A percentile compares a stretch with the other conserved stretches of the same genome.
phyloP scores from a whole-genome alignment of 257 asterid species.

The Solanum sitiens region DNA sequence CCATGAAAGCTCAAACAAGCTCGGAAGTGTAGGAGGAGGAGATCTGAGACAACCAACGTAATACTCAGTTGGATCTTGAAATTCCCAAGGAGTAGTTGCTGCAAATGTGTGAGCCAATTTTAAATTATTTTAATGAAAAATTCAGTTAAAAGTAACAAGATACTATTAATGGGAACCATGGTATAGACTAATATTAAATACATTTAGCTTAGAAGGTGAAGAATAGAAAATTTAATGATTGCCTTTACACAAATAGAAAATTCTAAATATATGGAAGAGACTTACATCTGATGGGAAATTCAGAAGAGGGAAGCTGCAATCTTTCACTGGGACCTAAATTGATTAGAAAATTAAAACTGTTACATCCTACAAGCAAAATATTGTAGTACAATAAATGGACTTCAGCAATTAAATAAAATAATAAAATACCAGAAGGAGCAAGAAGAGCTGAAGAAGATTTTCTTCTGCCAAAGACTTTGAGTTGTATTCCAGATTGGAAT shows the following conservation, averaged over 20 bases:
- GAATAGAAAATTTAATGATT: neutral
- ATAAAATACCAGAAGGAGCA: constrained; percentile 12
- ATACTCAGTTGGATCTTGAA: constrained; percentile 35
- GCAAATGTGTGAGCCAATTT: neutral
- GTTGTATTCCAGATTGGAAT: constrained; percentile 35
- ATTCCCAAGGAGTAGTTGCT: constrained; percentile 29
- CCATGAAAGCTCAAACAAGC: constrained; percentile 35
- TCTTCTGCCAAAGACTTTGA: constrained; percentile 40
- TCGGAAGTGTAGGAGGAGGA: constrained; percentile 27
- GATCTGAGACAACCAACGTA: constrained; percentile 26
- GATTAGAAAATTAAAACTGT: neutral
- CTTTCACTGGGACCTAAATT: constrained; percentile 20
- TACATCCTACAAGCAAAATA: neutral
- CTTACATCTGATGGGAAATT: constrained; percentile 29
- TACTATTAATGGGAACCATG: neutral
- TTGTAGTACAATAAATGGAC: neutral
- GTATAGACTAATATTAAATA: neutral
- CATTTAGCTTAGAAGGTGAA: neutral
- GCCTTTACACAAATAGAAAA: neutral
- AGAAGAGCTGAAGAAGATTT: constrained; percentile 19
- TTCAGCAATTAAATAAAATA: neutral
- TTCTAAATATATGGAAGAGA: neutral
- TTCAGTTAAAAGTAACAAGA: neutral
- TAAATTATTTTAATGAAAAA: neutral
- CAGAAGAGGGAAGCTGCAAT: constrained; percentile 17